phyloP scores from a whole-genome alignment of 441 rosid genomes.

The Erysimum cheiri region DNA sequence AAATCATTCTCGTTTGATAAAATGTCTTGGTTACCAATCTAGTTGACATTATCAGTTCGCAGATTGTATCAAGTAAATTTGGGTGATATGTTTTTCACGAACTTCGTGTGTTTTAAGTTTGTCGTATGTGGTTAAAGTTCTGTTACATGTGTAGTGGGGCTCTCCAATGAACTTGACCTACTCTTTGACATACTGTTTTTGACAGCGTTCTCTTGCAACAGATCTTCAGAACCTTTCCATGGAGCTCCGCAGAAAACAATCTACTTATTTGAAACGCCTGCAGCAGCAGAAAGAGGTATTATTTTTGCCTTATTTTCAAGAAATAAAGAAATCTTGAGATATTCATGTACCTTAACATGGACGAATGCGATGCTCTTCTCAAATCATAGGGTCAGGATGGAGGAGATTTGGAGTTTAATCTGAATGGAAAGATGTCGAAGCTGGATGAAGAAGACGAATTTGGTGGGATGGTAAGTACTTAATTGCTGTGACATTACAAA shows the following conservation, averaged over 20 bases:
- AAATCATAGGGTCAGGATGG: constrained; percentile 78
- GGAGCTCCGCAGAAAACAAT: constrained; percentile 95
- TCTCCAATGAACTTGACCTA: constrained; percentile 43
- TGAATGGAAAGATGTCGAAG: constrained; percentile 64
- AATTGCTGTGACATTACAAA: neutral
- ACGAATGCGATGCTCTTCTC: constrained; percentile 24
- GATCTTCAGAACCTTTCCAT: constrained; percentile 92
- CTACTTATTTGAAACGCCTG: constrained; percentile 80
- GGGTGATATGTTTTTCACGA: neutral
- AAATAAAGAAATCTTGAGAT: neutral
- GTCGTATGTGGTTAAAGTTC: constrained; percentile 32
- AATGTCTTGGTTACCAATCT: neutral
- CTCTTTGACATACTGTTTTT: constrained; percentile 44
- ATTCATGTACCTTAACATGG: neutral
- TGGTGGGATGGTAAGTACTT: constrained; percentile 63
- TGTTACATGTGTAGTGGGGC: constrained; percentile 16
- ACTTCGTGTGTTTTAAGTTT: neutral
- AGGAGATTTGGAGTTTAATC: constrained; percentile 81
- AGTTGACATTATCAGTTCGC: constrained; percentile 11
- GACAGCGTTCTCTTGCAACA: constrained; percentile 95
- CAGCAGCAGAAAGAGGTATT: constrained; percentile 85
- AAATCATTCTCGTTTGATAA: neutral
- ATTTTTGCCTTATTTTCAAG: neutral
- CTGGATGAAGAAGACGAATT: constrained; percentile 65
- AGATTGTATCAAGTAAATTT: neutral